Evolutionary conservation across 345 rosid genomes (phyloP), one percentile per base, ranked within the genome.

Genomic region (Kernera saxatilis): DNA sequence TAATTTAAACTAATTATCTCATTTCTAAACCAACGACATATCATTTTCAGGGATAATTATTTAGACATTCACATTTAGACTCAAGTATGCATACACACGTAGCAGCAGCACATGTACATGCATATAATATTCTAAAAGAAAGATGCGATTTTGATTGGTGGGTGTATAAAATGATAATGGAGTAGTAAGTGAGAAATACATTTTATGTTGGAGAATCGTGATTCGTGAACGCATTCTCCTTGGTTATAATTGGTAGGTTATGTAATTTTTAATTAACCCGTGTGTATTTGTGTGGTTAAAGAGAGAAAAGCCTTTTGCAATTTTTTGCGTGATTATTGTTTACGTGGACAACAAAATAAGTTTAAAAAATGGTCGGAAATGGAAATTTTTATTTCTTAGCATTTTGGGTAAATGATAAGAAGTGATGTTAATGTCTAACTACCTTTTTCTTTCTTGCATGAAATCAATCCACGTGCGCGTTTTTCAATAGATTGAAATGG

Each of bases 1-100:
- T 51, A n/a, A 51, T 64, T 72, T 23, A 5, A 55, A 64, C 30
- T 55, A 26, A 25, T 25, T 25, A 36, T 56, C 51, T 45, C 43
- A 55, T 45, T 55, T 53, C 25, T 56, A 73, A 73, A 65, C 77
- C 41, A 64, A 64, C 58, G 65, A 73, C 76, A 64, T 72, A 72
- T 72, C 62, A 43, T 61, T 21, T 21, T 52, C 76, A 72, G 27
- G 69, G 29, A 53, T 33, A 9, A 23, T 62, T 40, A 39, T 52
- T 6, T 40, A 72, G 64, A 17, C 49, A 64, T 64, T 73, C 33
- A 64, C 36, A 55, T 25, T 45, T 46, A 64, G 77, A 73, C 51
- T 73, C 71, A 73, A 65, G 44, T 29, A 23, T 56, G 71, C 18
- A 65, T 35, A n/a, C 65, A 64, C 66, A 48, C 40, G 52, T 26